A percentile compares a stretch with the other conserved stretches of the same genome.
Evolutionary conservation across 2,329 filamentous ascomycete genomes (phyloP).

Genomic region (Hypoxylon sp.): DNA sequence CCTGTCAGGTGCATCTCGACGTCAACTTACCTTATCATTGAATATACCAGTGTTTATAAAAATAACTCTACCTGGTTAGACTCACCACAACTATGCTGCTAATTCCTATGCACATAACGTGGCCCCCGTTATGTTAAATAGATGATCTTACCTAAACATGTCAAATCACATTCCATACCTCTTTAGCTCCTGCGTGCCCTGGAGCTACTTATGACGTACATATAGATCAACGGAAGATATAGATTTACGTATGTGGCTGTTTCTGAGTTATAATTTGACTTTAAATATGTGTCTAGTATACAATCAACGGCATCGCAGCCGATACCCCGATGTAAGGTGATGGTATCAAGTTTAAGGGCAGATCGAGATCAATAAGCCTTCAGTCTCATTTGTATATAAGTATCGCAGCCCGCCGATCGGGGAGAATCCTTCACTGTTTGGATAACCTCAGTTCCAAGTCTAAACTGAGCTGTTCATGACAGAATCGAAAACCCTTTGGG

Average conservation of each 20-base stretch:
- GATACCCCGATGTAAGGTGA: conserved; percentile 15
- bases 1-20: background rate
- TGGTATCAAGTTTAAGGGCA: conserved; percentile 1
- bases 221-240: background rate
- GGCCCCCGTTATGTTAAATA: background rate
- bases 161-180: conserved; percentile 18
- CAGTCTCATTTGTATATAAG: conserved; percentile 20
- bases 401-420: background rate
- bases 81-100: background rate
- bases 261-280: background rate
- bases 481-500: conserved; percentile 7
- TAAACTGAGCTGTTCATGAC: conserved; percentile 1
- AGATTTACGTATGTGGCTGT: conserved; percentile 28
- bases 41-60: background rate
- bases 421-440: background rate
- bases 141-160: conserved; percentile 20
- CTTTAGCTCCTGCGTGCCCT: background rate
- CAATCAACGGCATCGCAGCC: background rate
- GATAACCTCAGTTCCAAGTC: background rate
- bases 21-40: background rate
- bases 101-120: background rate
- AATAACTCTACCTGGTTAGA: background rate
- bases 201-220: conserved; percentile 8
- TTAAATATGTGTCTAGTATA: background rate
- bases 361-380: background rate